Evolutionary conservation across 169 alveolate genomes (phyloP).

Genomic region (Plasmodium coatneyi): DNA sequence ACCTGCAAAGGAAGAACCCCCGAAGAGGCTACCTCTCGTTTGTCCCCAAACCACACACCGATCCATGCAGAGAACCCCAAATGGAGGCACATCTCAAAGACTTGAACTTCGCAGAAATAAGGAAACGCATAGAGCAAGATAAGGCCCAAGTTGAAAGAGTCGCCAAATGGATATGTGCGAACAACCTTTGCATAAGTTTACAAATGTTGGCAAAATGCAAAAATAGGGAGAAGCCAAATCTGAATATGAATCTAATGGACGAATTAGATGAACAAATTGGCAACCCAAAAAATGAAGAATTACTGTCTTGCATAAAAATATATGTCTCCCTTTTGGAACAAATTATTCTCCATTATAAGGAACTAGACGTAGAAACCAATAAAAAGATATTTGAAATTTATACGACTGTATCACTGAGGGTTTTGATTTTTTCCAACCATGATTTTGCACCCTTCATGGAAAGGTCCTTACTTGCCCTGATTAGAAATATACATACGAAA

Average conservation of each 20-base stretch:
- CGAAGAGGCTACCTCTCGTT: not conserved
- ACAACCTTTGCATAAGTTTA: not conserved
- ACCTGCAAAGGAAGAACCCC: not conserved
- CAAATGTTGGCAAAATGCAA: conserved; percentile 56
- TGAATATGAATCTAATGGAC: conserved; percentile 13
- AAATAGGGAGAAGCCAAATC: not conserved
- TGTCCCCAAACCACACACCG: not conserved
- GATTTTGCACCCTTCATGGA: not conserved
- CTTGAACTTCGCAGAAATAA: conserved; percentile 34
- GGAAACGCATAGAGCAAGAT: conserved; percentile 1
- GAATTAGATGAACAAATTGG: conserved; percentile 21
- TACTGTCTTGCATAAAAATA: not conserved
- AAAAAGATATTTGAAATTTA: conserved; percentile 28
- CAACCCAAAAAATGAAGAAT: conserved; percentile 2
- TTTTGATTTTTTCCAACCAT: conserved; percentile 27
- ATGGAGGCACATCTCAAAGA: conserved; percentile 5
- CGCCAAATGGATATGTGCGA: conserved; percentile 19
- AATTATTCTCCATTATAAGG: conserved; percentile 16
- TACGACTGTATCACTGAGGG: conserved; percentile 11
- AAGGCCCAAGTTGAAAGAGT: not conserved
- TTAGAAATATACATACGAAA: not conserved
- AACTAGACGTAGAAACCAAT: conserved; percentile 29
- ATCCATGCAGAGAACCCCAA: not conserved
- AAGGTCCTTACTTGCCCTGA: not conserved
- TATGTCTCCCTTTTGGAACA: conserved; percentile 27